Percentiles rank a stretch among this genome's conserved stretches.
Conservation (phyloP, 768 basidiomycete genomes). For the Hygrophoropsis aurantiaca region DNA sequence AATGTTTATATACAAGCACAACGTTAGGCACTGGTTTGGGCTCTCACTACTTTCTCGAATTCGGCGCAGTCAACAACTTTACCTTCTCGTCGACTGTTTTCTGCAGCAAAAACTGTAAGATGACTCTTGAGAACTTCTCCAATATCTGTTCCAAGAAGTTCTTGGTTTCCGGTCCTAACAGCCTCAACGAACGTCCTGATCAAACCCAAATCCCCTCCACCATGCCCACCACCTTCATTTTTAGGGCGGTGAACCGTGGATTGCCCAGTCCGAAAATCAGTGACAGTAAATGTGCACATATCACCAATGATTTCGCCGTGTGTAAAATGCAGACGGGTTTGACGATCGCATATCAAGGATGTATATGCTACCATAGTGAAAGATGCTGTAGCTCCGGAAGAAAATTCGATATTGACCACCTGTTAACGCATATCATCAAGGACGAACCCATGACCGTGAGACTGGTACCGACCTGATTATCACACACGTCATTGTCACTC, state of each 20-base stretch:
- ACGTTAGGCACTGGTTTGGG: conserved; percentile 16
- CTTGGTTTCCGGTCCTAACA: conserved; percentile 63
- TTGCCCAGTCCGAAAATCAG: conserved; percentile 64
- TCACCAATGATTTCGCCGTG: conserved; percentile 89
- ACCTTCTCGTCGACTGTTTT: conserved; percentile 70
- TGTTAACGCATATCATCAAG: conserved; percentile 14
- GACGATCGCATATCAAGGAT: conserved; percentile 76
- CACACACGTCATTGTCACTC: conserved; percentile 81
- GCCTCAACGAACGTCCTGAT: conserved; percentile 77
- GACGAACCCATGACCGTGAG: neutral
- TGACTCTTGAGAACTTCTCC: conserved; percentile 75
- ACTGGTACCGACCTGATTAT: conserved; percentile 59
- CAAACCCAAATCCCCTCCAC: conserved; percentile 80
- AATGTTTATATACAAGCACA: no score
- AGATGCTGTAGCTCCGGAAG: conserved; percentile 75
- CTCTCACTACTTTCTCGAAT: conserved; percentile 57
- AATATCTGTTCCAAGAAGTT: conserved; percentile 62
- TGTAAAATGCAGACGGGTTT: conserved; percentile 81
- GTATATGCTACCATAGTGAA: conserved; percentile 92
- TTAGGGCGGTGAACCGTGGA: conserved; percentile 47
- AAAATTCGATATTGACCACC: conserved; percentile 88
- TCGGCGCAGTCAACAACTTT: conserved; percentile 65
- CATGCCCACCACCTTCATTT: conserved; percentile 71
- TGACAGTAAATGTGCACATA: conserved; percentile 73
- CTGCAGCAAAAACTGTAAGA: conserved; percentile 85